Conservation (phyloP, 2,329 filamentous ascomycete genomes). For the Plectosphaerella sp. region DNA sequence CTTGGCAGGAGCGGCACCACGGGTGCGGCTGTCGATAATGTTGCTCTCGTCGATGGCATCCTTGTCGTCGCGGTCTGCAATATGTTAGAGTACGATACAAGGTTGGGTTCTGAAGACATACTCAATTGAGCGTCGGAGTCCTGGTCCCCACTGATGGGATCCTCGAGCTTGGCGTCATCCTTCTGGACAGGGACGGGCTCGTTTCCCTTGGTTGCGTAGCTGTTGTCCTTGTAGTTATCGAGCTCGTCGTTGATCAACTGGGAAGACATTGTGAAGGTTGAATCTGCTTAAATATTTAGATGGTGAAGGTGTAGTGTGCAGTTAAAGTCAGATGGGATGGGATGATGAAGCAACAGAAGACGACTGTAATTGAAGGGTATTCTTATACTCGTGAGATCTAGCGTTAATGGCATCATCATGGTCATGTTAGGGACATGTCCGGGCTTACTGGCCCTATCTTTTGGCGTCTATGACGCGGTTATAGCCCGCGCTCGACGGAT, state of each 20-base stretch:
- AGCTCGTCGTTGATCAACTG: constrained; percentile 2
- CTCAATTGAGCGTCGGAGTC: constrained; percentile 29
- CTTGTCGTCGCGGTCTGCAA: constrained; percentile 25
- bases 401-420: background rate
- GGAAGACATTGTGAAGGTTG: constrained; percentile 7
- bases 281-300: background rate
- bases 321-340: fast-evolving
- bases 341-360: background rate
- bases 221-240: constrained; percentile 5
- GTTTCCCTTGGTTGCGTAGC: constrained; percentile 27
- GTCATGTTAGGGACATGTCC: background rate
- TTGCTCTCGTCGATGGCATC: constrained; percentile 31
- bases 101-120: constrained; percentile 5
- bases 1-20: constrained; percentile 19
- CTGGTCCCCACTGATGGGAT: constrained; percentile 21
- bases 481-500: background rate
- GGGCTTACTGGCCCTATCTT: constrained; percentile 1
- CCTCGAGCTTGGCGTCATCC: constrained; percentile 25
- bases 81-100: too few species aligned
- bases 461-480: constrained; percentile 10
- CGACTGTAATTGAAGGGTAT: background rate
- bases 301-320: too few species aligned
- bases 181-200: constrained; percentile 25
- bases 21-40: constrained; percentile 28
- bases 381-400: constrained; percentile 3